Percentiles rank a stretch among this genome's conserved stretches.
These are phyloP conservation scores for Ustilago crameri DNA, from an alignment of 1,284 basidiomycete species.

Conservation along the genomic window DNA sequence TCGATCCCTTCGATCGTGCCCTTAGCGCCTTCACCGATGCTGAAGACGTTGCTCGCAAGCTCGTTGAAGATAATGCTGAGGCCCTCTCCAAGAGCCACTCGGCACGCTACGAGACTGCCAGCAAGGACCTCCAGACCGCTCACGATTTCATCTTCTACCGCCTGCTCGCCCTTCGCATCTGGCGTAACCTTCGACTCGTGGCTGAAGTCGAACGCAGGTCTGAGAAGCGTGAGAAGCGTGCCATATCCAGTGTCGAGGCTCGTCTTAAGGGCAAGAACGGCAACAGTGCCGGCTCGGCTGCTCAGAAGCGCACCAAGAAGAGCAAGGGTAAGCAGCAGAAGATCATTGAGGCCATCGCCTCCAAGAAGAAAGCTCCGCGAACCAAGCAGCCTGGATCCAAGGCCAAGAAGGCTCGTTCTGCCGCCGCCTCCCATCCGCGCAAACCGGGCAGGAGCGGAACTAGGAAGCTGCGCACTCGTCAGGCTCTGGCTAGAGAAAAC, in stretches of 20 bases:
- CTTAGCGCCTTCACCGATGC: constrained; percentile 64
- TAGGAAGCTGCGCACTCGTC: constrained; percentile 32
- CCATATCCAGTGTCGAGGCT: constrained; percentile 40
- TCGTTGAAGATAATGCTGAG: constrained; percentile 64
- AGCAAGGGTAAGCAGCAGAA: constrained; percentile 42
- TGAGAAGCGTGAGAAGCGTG: constrained; percentile 58
- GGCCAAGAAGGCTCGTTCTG: constrained; percentile 34
- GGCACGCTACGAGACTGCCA: constrained; percentile 62
- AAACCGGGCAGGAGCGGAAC: constrained; percentile 59
- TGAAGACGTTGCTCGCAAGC: constrained; percentile 57
- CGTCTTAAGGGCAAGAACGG: constrained; percentile 35
- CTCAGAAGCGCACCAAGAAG: constrained; percentile 26
- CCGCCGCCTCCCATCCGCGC: constrained; percentile 21
- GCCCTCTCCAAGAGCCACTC: constrained; percentile 65
- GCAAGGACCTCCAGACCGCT: constrained; percentile 61
- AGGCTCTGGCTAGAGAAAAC: constrained; percentile 27
- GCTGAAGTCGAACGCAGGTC: constrained; percentile 60
- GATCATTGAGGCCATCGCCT: constrained; percentile 17
- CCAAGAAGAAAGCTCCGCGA: constrained; percentile 32
- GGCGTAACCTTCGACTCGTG: constrained; percentile 58
- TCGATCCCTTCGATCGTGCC: constrained; percentile 65
- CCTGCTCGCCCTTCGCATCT: constrained; percentile 60
- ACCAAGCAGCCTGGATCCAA: constrained; percentile 42
- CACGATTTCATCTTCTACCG: constrained; percentile 66
- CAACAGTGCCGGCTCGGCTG: constrained; percentile 5